A percentile compares a stretch with the other conserved stretches of the same genome.
These are phyloP conservation scores for Pleomassaria siparia DNA, from an alignment of 2,329 filamentous ascomycete genomes.

Conservation along the genomic window DNA sequence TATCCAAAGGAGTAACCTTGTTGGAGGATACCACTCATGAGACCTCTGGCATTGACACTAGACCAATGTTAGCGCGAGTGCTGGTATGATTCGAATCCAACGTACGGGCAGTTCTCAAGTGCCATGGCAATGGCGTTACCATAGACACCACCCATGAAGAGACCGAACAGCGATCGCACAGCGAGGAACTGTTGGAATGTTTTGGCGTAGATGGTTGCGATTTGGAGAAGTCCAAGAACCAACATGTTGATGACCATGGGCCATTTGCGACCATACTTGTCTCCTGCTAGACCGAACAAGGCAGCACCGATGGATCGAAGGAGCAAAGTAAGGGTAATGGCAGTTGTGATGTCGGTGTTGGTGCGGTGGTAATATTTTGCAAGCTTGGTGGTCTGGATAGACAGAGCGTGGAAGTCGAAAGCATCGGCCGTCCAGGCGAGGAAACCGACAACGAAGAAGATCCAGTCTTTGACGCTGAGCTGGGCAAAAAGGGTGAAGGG, in stretches of 20 bases:
- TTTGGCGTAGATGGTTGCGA: conserved; percentile 74
- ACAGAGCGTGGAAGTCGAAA: conserved; percentile 81
- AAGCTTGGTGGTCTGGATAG: conserved; percentile 75
- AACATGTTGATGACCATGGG: conserved; percentile 82
- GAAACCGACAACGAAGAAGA: conserved; percentile 74
- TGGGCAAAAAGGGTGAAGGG: conserved; percentile 68
- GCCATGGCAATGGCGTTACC: conserved; percentile 79
- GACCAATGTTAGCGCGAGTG: conserved; percentile 10
- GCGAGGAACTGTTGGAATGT: conserved; percentile 76
- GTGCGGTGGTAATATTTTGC: conserved; percentile 59
- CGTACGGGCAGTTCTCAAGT: conserved; percentile 69
- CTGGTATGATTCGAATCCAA: conserved; percentile 11
- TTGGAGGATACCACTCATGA: conserved; percentile 81
- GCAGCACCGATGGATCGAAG: conserved; percentile 75
- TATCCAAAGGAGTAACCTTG: conserved; percentile 82
- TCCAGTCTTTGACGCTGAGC: conserved; percentile 67
- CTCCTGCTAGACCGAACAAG: conserved; percentile 73
- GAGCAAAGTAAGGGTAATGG: conserved; percentile 74
- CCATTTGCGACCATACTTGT: conserved; percentile 81
- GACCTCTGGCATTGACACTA: conserved; percentile 64
- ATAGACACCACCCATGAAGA: conserved; percentile 82
- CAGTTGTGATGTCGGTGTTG: conserved; percentile 71
- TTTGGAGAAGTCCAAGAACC: conserved; percentile 68
- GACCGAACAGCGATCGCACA: conserved; percentile 70
- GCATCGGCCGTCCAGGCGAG: conserved; percentile 78